phyloP scores from a whole-genome alignment of 208 protist species.

The Vickermania ingenoplastis region DNA sequence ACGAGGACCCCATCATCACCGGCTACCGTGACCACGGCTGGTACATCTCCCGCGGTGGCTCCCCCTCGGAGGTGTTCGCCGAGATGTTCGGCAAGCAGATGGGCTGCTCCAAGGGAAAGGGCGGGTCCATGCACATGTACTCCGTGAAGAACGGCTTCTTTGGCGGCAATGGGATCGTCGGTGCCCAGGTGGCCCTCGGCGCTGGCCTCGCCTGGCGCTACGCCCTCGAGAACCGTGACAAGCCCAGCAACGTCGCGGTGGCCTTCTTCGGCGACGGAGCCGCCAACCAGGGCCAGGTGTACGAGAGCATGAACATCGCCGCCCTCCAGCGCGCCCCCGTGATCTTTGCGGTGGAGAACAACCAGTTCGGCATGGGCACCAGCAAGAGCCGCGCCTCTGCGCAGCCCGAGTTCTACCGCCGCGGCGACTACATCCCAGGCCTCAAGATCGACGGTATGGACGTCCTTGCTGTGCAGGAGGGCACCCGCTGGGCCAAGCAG shows the following conservation, averaged over 20 bases:
- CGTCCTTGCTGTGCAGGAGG: constrained; percentile 92
- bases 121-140: constrained; percentile 99
- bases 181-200: constrained; percentile 93
- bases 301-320: constrained; percentile 98
- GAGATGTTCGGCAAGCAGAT: constrained; percentile 85
- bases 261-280: constrained; percentile 97
- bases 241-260: constrained; percentile 84
- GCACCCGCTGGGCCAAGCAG: constrained; percentile 78
- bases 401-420: constrained; percentile 93
- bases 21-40: constrained; percentile 95
- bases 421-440: constrained; percentile 95
- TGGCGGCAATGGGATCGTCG: constrained; percentile 98
- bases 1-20: constrained; percentile 92
- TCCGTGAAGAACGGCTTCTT: constrained; percentile 88
- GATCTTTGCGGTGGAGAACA: constrained; percentile 97
- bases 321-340: constrained; percentile 95
- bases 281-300: constrained; percentile 97
- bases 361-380: constrained; percentile 98
- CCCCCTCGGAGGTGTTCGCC: constrained; percentile 78
- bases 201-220: constrained; percentile 92
- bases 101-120: constrained; percentile 92
- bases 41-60: constrained; percentile 88
- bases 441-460: constrained; percentile 97
- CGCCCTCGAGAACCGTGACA: constrained; percentile 71
- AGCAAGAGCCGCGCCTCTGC: constrained; percentile 81